Evolutionary conservation across 345 rosid genomes (phyloP), one percentile per base, ranked within the genome.

Genomic region (Salix brachista): DNA sequence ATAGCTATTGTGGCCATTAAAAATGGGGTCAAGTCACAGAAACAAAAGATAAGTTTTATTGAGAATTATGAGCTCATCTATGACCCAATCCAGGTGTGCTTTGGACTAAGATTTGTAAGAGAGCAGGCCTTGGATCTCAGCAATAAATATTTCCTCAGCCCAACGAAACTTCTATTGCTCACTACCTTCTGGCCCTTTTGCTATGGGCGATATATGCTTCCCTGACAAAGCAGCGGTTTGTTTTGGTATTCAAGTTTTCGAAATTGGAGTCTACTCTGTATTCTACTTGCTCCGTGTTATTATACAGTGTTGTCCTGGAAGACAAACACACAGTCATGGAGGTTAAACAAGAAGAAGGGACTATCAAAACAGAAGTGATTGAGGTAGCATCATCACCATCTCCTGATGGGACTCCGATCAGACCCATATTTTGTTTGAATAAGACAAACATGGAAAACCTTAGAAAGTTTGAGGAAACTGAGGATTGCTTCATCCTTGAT

Each of bases 401-500:
- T 17, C 4, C 67, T 5, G 44, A 78, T 0, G 86, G 2, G 62
- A 74, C 72, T 39, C 87, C 88, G 10, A 70, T 85, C 8, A 79
- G 78, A 68, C 82, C 83, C 54, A 70, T 85, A 4, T 65, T 82
- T 14, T 86, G 89, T 79, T 78, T 84, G 26, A 86, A 83, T 70
- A 77, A 10, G 8, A 58, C 64, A 58, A 82, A 61, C 54, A 18
- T 34, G 50, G 82, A 88, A 76, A 84, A 89, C 78, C 62, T 88
- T 75, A 77, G 80, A 64, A 79, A 72, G 41, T 25, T 86, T 32
- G 93, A 90, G 21, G 78, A 87, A 66, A 79, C 25, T 13, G 88
- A 90, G 44, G 92, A 87, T 25, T 92, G 92, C 46, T 87, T 92
- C 79, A 88, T 88, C 13, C 90, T 90, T 36, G 92, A 89, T 76